Evolutionary conservation across 129 eudicot species (phyloP), one percentile per base, ranked within the genome.

Genomic region (Flaveria linearis): DNA sequence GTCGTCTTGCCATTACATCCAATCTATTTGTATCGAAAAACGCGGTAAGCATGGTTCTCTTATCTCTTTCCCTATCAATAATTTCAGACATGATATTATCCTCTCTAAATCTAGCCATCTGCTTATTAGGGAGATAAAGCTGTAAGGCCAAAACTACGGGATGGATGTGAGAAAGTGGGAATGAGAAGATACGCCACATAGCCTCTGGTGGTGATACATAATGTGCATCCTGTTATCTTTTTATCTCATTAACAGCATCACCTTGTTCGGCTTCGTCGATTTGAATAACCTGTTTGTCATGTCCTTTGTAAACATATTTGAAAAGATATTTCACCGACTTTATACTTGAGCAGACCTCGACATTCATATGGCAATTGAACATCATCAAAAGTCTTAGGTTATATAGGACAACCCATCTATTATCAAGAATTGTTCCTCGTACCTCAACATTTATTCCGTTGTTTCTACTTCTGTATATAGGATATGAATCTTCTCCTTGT

Each of bases 361-460:
- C 45, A 11, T 63, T 26, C 8, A 28, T 63, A 4, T 63, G 42
- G 26, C 9, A 13, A 11, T 33, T 33, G 18, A 25, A 33, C 20
- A 13, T 63, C 69, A 63, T 63, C 2, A 63, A 33, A 26, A 63
- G 12, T 58, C 30, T 43, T 1, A 73, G 84, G 33, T 75, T 72
- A 20, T 80, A 84, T 2, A 76, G 82, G 4, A 84, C 71, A 0
- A 85, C 81, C 78, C 78, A 81, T 28, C 56, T 45, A 7, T 80
- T 80, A 12, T 84, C 69, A 4, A 80, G 17, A 0, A 8, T 2
- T 1, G 1, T 47, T 3, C 67, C 36, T 3, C 75, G 16, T 3
- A 75, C 50, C 0, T 0, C 0, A 1, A 56, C 73, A 1, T 14
- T 15, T 5, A 33, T 56, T 13, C 67, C 69, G 49, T 77, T 36